phyloP scores from a whole-genome alignment of 306 rosid species.

The Fragaria nilgerrensis region DNA sequence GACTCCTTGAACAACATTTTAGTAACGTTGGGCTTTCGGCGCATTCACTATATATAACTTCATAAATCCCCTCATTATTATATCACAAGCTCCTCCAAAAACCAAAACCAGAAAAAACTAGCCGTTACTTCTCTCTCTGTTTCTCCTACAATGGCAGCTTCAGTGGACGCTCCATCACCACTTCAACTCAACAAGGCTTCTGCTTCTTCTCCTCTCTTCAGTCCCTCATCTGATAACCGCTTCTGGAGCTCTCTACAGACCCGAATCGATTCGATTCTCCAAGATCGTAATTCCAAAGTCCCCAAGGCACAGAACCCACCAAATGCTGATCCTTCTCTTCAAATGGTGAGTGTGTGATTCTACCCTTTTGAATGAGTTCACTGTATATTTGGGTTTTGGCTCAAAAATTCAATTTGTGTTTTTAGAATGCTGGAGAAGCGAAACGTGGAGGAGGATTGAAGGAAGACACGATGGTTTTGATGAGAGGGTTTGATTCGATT shows the following conservation, averaged over 20 bases:
- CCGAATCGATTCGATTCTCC: slow-evolving; percentile 49
- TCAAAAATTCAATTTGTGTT: not conserved
- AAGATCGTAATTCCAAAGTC: slow-evolving; percentile 29
- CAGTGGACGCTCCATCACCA: slow-evolving; percentile 48
- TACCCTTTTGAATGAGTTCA: not conserved
- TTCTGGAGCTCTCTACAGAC: slow-evolving; percentile 69
- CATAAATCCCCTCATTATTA: slow-evolving; percentile 18
- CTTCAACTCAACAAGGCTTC: slow-evolving; percentile 40
- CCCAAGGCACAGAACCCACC: slow-evolving; percentile 7
- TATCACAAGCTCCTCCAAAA: slow-evolving; percentile 13
- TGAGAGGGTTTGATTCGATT: slow-evolving; percentile 87
- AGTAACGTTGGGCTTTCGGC: slow-evolving; percentile 45
- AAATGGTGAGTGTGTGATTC: slow-evolving; percentile 26
- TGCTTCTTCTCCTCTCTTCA: slow-evolving; percentile 43
- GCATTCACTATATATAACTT: slow-evolving; percentile 6
- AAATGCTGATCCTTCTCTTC: slow-evolving; percentile 19
- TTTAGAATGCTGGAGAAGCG: slow-evolving; percentile 35
- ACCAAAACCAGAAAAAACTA: slow-evolving; percentile 38
- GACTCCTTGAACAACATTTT: slow-evolving; percentile 16
- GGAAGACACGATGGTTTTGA: slow-evolving; percentile 67
- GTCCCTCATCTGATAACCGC: slow-evolving; percentile 75
- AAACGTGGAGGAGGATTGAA: slow-evolving; percentile 42
- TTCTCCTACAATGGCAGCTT: slow-evolving; percentile 45
- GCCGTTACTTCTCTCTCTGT: slow-evolving; percentile 54
- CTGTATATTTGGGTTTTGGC: not conserved